Evolutionary conservation across 2,329 filamentous ascomycete species (phyloP), one percentile per base, ranked within the genome.

Genomic region (Paraphaeosphaeria sporulosa): DNA sequence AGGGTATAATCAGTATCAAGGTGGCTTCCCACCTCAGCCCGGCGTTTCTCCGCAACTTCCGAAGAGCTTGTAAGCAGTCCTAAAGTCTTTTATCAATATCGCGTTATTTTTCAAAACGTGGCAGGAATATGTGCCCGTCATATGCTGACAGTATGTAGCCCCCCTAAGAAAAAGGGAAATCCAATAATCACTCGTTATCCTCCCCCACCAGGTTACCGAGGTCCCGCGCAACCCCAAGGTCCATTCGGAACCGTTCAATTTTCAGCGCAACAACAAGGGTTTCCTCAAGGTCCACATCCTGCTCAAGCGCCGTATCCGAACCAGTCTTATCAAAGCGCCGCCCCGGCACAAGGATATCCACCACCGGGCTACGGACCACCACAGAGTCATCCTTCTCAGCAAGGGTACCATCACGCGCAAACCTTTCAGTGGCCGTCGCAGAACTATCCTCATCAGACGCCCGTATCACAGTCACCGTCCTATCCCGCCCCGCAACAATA

Each of bases 171-270:
- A 58, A 83, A 82, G 62, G 76, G 80, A 21, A 81, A 82, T 61
- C 80, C 81, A 7, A 76, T 83, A 64, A 82, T 83, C 61, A 84
- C 82, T 8, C 75, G 79, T 34, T 84, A 83, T 71, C 79, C 82
- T 51, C 82, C 81, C 44, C 82, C 82, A 32, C 81, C 81, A n/a
- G 80, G 80, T 15, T 83, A 83, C 62, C 76, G 71, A 52, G 72
- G 74, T 40, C 74, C 74, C 44, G 68, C 69, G 48, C 75, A 75
- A 58, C 67, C 72, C 47, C 72, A 75, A 55, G 69, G 64, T 19
- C 66, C 70, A 32, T 76, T 72, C 54, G 67, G 66, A 49, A 46
- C 65, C 57, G 64, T 67, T 46, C 70, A 72, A 47, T 73, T 71
- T 61, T 73, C 71, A 49, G 58, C 63, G 47, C 64, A 65, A 21